Percentiles rank a stretch among this genome's conserved stretches.
Conservation (phyloP, 2,329 filamentous ascomycete genomes). For the Aurifilum marmelostoma region DNA sequence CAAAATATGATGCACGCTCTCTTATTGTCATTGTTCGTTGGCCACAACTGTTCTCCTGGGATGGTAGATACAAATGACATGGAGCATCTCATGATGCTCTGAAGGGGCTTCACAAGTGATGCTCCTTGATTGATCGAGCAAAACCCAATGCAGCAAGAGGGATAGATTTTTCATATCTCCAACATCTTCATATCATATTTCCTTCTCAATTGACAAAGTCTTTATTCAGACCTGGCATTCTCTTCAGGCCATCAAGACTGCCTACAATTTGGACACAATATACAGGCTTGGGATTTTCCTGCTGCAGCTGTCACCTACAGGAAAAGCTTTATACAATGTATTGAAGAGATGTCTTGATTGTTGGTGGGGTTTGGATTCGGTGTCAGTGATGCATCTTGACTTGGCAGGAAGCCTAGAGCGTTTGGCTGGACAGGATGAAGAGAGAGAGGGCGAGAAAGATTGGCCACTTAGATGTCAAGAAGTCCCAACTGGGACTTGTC, state of each 20-base stretch:
- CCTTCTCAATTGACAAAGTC: neutral
- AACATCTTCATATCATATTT: too few relatives aligned
- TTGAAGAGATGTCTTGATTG: neutral
- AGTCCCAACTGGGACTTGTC: neutral
- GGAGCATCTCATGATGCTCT: neutral
- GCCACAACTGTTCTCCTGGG: neutral
- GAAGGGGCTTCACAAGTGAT: too few relatives aligned
- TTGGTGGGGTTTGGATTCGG: neutral
- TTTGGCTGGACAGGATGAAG: neutral
- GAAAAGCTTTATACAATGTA: neutral
- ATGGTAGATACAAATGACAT: neutral
- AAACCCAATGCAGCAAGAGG: too few relatives aligned
- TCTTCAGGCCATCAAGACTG: neutral
- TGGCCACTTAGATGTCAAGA: neutral
- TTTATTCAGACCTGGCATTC: neutral
- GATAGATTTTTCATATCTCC: too few relatives aligned
- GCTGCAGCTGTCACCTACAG: neutral
- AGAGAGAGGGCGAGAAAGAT: neutral
- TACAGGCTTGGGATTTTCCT: too few relatives aligned
- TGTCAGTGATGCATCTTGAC: neutral
- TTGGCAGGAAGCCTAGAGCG: neutral
- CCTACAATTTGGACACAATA: neutral
- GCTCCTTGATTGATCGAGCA: too few relatives aligned
- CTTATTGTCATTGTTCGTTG: neutral
- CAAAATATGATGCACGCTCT: neutral